Percentiles rank a stretch among this genome's conserved stretches.
Conservation (phyloP, 495 filamentous ascomycete genomes). For the Bathelium albidoporum region DNA sequence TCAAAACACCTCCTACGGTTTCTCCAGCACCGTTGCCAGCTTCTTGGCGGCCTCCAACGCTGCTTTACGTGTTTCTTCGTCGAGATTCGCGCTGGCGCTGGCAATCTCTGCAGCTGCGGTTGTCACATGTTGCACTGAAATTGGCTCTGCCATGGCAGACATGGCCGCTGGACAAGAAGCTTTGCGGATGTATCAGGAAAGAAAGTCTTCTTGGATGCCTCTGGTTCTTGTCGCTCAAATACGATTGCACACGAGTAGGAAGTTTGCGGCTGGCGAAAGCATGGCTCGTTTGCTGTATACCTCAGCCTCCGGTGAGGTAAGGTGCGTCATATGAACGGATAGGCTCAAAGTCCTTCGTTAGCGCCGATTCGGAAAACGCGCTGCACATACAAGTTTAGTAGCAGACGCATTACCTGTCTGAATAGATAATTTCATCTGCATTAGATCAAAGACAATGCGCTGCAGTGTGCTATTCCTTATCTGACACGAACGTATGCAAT, state of each 20-base stretch:
- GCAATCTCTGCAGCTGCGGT: not conserved
- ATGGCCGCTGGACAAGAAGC: not conserved
- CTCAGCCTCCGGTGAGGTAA: not conserved
- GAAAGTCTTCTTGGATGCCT: not conserved
- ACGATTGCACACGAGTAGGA: not conserved
- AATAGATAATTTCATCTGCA: too few species aligned
- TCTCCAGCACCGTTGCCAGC: not conserved
- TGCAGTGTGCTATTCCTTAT: too few species aligned
- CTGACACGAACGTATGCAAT: too few species aligned
- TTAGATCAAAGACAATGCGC: too few species aligned
- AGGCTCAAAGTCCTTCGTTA: too few species aligned
- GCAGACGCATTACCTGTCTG: too few species aligned
- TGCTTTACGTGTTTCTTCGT: slow-evolving; percentile 1
- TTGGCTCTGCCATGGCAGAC: not conserved
- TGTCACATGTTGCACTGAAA: not conserved
- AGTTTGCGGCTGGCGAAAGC: not conserved
- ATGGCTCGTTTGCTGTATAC: not conserved
- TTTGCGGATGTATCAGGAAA: not conserved
- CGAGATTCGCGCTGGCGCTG: not conserved
- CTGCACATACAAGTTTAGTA: too few species aligned
- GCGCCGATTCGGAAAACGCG: too few species aligned
- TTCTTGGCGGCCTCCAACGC: not conserved
- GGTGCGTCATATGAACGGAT: too few species aligned
- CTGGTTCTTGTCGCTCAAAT: not conserved
- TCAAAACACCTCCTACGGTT: not conserved